Conservation (phyloP, 805 yeast genomes). For the Clavispora fructus region DNA sequence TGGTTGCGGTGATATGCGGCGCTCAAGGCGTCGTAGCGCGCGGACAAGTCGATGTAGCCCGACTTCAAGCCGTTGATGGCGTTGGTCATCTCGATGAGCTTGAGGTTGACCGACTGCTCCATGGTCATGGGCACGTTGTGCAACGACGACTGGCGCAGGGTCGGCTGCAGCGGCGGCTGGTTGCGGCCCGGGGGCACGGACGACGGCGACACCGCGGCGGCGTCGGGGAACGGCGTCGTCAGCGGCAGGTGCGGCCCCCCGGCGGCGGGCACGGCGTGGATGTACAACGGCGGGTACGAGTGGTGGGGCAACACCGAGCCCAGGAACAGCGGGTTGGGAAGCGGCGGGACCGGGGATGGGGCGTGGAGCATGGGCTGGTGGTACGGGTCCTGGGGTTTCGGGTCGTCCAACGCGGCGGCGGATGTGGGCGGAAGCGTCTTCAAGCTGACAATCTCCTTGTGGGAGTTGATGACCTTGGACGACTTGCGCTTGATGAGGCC, state of each 20-base stretch:
- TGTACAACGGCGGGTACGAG: background rate
- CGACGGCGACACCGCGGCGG: background rate
- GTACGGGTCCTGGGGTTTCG: background rate
- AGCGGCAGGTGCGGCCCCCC: background rate
- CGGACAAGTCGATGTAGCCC: slow-evolving; percentile 38
- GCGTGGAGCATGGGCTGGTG: background rate
- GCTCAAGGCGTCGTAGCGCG: slow-evolving; percentile 43
- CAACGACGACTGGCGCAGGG: background rate
- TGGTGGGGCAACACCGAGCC: background rate
- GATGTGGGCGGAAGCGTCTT: slow-evolving; percentile 28
- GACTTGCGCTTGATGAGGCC: slow-evolving; percentile 77
- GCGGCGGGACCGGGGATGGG: background rate
- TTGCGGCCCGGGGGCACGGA: background rate
- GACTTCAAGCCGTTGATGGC: slow-evolving; percentile 32
- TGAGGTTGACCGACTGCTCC: slow-evolving; percentile 17
- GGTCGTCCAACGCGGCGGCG: slow-evolving; percentile 7
- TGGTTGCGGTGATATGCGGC: slow-evolving; percentile 47
- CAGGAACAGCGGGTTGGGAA: background rate
- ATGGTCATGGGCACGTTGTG: background rate
- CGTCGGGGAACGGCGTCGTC: background rate
- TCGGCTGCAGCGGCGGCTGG: background rate
- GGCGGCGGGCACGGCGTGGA: background rate
- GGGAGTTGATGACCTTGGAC: slow-evolving; percentile 32
- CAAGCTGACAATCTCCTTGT: slow-evolving; percentile 34
- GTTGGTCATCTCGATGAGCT: slow-evolving; percentile 34